Evolutionary conservation across 2,329 filamentous ascomycete species (phyloP).

Genomic region (Xylogone sp.): DNA sequence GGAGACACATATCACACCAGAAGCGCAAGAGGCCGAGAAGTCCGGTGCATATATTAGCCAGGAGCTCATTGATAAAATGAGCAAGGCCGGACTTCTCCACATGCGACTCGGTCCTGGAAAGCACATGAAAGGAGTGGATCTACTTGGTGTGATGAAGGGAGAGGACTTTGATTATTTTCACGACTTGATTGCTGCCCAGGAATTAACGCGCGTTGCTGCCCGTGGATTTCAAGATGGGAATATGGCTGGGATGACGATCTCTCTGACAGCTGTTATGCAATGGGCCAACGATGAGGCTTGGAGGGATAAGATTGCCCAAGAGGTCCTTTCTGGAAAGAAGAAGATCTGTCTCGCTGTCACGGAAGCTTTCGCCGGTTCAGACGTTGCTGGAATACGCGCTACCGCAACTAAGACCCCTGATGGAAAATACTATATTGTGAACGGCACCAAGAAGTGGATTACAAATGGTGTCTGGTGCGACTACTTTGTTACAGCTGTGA

Average conservation of each 20-base stretch:
- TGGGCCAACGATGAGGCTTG: constrained; percentile 67
- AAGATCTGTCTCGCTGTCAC: constrained; percentile 87
- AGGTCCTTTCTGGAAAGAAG: constrained; percentile 77
- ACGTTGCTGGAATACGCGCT: constrained; percentile 76
- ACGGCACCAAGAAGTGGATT: constrained; percentile 99
- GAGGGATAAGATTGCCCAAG: constrained; percentile 63
- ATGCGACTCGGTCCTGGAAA: constrained; percentile 83
- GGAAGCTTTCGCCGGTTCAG: constrained; percentile 81
- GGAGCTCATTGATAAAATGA: constrained; percentile 74
- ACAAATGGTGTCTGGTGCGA: constrained; percentile 96
- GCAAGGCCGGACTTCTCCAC: constrained; percentile 67
- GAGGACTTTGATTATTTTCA: constrained; percentile 88
- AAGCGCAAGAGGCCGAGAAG: constrained; percentile 72
- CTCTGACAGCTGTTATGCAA: constrained; percentile 74
- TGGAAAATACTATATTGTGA: constrained; percentile 98
- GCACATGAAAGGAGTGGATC: constrained; percentile 67
- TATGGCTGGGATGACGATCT: constrained; percentile 83
- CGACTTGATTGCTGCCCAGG: constrained; percentile 73
- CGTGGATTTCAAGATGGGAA: constrained; percentile 84
- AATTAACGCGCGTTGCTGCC: constrained; percentile 66
- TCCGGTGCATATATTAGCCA: constrained; percentile 68
- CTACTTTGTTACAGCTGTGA: constrained; percentile 96
- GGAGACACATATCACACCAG: constrained; percentile 66
- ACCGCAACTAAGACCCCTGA: constrained; percentile 77
- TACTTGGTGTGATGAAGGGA: constrained; percentile 70